Conservation (phyloP, 2,329 filamentous ascomycete species). For the Penicillium crustosum region DNA sequence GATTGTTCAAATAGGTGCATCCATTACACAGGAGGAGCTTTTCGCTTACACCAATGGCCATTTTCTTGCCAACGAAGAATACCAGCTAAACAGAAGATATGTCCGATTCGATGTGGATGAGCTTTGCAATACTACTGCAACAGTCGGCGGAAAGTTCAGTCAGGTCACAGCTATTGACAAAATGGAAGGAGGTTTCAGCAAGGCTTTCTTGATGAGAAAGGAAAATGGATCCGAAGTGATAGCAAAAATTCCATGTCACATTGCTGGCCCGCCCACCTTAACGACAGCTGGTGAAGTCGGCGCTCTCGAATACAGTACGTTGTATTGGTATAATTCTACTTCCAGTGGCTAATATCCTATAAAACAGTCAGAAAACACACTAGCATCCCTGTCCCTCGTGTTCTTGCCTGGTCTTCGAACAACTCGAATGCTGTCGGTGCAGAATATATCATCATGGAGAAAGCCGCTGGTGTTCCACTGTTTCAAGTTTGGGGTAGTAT, state of each 20-base stretch:
- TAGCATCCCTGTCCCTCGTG: slow-evolving; percentile 26
- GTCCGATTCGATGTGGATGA: not conserved
- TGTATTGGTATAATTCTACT: slow-evolving; percentile 9
- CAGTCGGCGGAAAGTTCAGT: not conserved
- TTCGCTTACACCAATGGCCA: slow-evolving; percentile 11
- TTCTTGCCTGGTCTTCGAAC: slow-evolving; percentile 27
- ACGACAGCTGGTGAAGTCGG: not conserved
- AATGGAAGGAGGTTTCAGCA: not conserved
- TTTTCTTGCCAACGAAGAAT: not conserved
- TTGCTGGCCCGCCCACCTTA: not conserved
- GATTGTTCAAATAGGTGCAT: slow-evolving; percentile 20
- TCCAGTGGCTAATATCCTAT: not conserved
- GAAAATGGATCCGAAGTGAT: not conserved
- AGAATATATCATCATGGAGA: slow-evolving; percentile 46
- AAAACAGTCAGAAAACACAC: slow-evolving; percentile 22
- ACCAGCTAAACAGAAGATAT: not conserved
- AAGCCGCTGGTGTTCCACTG: slow-evolving; percentile 34
- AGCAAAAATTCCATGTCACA: not conserved
- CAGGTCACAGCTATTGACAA: not conserved
- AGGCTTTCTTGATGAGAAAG: not conserved
- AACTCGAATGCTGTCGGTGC: slow-evolving; percentile 34
- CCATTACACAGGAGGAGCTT: slow-evolving; percentile 23
- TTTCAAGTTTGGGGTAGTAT: slow-evolving; percentile 33
- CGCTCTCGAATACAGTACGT: not conserved
- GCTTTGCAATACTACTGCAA: not conserved